Base-by-base conservation (phyloP, 1,284 basidiomycete species). In the Ceratorhiza oryzae-sativae region DNA sequence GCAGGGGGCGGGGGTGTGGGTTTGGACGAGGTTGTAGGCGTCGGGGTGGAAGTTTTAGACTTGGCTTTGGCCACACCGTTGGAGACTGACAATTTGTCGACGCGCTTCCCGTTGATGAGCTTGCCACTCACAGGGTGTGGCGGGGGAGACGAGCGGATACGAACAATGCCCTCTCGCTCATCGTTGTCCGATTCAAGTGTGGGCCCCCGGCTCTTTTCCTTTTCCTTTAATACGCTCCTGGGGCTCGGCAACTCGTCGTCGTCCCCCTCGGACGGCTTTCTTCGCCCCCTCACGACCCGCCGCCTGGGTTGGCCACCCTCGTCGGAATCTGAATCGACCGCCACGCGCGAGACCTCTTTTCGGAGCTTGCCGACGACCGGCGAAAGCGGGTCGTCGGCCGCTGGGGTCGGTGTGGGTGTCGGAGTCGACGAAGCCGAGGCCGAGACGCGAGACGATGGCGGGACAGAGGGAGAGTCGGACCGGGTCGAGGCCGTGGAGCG, bases 121-220 rank as follows among this genome's bases (percentile, higher is more conserved):
- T 55, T 51, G 32, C 55, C 55, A 15, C 32, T n/a, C 13, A 58
- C 8, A n/a, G 36, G 32, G 30, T 45, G 42, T 6, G 62, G 46
- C 9, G 62, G 62, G 8, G 62, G 62, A 18, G 62, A 55, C 3
- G 62, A 53, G 3, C 20, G 23, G 27, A 67, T 36, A 39, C 48
- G 32, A n/a, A 67, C 23, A 13, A 67, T 63, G 1, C 61, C 62
- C 20, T 67, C 62, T 18, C 62, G 62, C 48, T 67, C 62, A 34
- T 67, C 62, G 25, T 67, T 67, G 34, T 67, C 62, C 48, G 46
- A 51, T 25, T 67, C 62, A 34, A 67, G 62, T 20, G 62, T n/a
- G 1, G 25, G 27, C 3, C 46, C 27, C 10, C 49, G 25, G 10
- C 27, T 51, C 25, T 30, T 51, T 27, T 51, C 49, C 55, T 39